Base-by-base conservation (phyloP, 179 eudicot species). In the Sideroxylon spinosum region DNA sequence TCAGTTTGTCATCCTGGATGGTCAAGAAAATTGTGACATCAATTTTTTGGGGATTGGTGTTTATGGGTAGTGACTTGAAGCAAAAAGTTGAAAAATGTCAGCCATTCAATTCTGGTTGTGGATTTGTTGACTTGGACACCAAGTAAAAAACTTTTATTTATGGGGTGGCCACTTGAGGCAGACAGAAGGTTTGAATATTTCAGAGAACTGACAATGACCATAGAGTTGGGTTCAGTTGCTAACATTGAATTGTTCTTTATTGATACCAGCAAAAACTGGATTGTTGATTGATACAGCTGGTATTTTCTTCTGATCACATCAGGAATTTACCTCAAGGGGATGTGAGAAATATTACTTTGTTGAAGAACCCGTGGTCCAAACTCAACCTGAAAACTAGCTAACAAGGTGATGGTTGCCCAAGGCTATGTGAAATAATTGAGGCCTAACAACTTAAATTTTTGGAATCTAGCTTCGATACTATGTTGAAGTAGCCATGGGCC, bases 21-120 rank as follows among this genome's bases (percentile, higher is more conserved):
- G 29, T 59, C 25, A 59, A 37, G 44, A 50, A 57, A 48, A 17
- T 17, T 22, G 50, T 25, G 61, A 25, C 53, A 78, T 46, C 65
- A 46, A 62, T n/a, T 59, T 61, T 37, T 7, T 0, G 16, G 49
- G 46, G 17, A 73, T 37, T 37, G 44, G 44, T 37, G 44, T 37
- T 37, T 37, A 37, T 37, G 44, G 19, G 7, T 73, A 14, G 48
- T 28, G 29, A 29, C 12, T 14, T 56, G 7, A 29, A 23, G 56
- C 3, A 22, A 37, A 55, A 60, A 12, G 19, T 57, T 32, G 67
- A 10, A 69, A 25, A 9, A 22, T 59, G 57, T 17, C 44, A 9
- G 56, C 74, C 76, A 73, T 22, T 19, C 64, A 72, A 50, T 67
- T 68, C 49, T 46, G 65, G 50, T 61, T 50, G 29, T 20, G 60